A percentile compares a stretch with the other conserved stretches of the same genome.
Conservation (phyloP, 75 land plant genomes). For the Ceratopteris richardii region DNA sequence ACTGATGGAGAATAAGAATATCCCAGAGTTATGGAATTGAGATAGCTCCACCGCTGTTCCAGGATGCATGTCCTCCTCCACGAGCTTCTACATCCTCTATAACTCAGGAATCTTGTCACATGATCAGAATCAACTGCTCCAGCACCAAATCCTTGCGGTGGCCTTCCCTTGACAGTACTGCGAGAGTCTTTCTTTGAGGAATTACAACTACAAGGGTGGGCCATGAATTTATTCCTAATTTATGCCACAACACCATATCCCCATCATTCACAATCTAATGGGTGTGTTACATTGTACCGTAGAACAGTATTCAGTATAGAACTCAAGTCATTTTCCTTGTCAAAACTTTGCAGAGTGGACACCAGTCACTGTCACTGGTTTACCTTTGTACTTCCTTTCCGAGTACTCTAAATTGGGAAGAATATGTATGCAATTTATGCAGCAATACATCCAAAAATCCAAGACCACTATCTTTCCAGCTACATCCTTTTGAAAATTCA, state of each 20-base stretch:
- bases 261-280: constrained; percentile 99
- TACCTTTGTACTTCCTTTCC: constrained; percentile 74
- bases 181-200: constrained; percentile 71
- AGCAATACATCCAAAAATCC: constrained; percentile 99
- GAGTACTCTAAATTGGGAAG: constrained; percentile 86
- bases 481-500: too few species aligned
- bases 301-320: constrained; percentile 84
- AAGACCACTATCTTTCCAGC: constrained; percentile 86
- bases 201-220: constrained; percentile 89
- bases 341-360: constrained; percentile 95
- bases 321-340: constrained; percentile 81
- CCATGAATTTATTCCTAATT: constrained; percentile 92
- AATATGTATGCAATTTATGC: constrained; percentile 98
- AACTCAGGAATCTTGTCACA: too few species aligned
- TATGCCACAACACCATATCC: constrained; percentile 86
- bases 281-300: constrained; percentile 67
- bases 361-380: constrained; percentile 82
- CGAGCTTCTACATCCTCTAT: too few species aligned
- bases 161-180: constrained; percentile 86
- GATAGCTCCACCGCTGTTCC: too few species aligned
- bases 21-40: too few species aligned
- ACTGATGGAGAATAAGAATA: too few species aligned
- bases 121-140: too few species aligned
- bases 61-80: too few species aligned
- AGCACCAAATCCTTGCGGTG: constrained; percentile 86